Evolutionary conservation across 2,329 filamentous ascomycete species (phyloP).

Genomic region (Beauveria medogensis): DNA sequence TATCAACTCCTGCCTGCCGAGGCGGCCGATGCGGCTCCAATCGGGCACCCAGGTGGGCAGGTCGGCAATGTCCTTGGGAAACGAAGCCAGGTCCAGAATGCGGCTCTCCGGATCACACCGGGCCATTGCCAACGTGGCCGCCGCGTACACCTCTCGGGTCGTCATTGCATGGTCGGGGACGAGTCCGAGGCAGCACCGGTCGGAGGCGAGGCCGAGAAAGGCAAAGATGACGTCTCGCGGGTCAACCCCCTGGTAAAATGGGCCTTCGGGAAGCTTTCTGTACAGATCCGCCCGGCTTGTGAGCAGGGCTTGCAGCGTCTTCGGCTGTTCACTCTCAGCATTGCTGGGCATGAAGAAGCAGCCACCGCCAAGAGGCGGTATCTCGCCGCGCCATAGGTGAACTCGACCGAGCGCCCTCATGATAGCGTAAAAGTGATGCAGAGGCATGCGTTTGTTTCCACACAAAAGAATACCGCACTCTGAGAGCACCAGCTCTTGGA

Average conservation of each 20-base stretch:
- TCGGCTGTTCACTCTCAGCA: neutral
- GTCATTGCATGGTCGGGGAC: neutral
- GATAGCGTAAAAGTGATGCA: neutral
- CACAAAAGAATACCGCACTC: neutral
- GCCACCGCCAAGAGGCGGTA: neutral
- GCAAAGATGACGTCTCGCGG: constrained; percentile 2
- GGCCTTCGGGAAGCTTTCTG: neutral
- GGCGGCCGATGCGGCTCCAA: constrained; percentile 1
- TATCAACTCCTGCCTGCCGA: neutral
- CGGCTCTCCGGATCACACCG: neutral
- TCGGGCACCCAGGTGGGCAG: constrained; percentile 2
- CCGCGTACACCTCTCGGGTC: neutral
- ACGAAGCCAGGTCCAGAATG: neutral
- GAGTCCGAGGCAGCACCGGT: neutral
- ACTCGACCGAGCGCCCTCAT: neutral
- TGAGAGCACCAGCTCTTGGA: neutral
- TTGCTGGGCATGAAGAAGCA: neutral
- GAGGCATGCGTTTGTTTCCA: neutral
- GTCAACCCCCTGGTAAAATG: neutral
- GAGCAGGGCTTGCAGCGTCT: neutral
- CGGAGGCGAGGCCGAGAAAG: neutral
- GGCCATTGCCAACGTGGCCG: neutral
- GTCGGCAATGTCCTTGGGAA: neutral
- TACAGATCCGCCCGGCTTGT: neutral
- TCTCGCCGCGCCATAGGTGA: neutral